Percentiles rank a stretch among this genome's conserved stretches.
Evolutionary conservation across 1,139 yeast genomes (phyloP).

Genomic region (Hyphopichia buzzinii): DNA sequence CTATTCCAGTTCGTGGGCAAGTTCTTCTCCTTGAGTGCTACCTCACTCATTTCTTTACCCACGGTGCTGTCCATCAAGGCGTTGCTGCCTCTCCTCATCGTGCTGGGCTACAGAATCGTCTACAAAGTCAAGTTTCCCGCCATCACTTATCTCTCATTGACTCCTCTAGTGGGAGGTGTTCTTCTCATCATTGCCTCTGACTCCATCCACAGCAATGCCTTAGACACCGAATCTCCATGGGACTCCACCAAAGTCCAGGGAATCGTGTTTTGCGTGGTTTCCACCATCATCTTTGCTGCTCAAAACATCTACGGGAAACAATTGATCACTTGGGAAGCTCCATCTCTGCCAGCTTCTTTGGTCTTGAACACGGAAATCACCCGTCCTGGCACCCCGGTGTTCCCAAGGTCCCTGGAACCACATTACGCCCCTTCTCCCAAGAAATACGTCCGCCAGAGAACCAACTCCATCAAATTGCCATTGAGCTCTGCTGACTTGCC

Average conservation of each 20-base stretch:
- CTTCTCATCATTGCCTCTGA: constrained; percentile 34
- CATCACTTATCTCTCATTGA: constrained; percentile 34
- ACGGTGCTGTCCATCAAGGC: constrained; percentile 43
- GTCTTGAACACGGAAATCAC: constrained; percentile 25
- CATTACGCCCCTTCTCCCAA: constrained; percentile 4
- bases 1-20: constrained; percentile 39
- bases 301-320: constrained; percentile 45
- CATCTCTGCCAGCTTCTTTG: constrained; percentile 23
- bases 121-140: constrained; percentile 33
- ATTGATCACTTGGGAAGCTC: constrained; percentile 35
- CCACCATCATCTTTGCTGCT: constrained; percentile 37
- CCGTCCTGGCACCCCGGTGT: constrained; percentile 15
- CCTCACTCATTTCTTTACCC: constrained; percentile 38
- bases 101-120: constrained; percentile 31
- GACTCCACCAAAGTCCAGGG: constrained; percentile 25
- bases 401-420: not conserved
- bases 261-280: constrained; percentile 25
- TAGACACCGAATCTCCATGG: not conserved
- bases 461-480: constrained; percentile 27
- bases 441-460: constrained; percentile 23
- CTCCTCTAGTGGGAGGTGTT: constrained; percentile 39
- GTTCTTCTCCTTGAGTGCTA: constrained; percentile 37
- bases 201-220: constrained; percentile 13
- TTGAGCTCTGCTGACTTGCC: constrained; percentile 34
- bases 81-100: constrained; percentile 38